Conservation (phyloP, 192 early-diverging fungal species). For the Allomyces macrogynus region DNA sequence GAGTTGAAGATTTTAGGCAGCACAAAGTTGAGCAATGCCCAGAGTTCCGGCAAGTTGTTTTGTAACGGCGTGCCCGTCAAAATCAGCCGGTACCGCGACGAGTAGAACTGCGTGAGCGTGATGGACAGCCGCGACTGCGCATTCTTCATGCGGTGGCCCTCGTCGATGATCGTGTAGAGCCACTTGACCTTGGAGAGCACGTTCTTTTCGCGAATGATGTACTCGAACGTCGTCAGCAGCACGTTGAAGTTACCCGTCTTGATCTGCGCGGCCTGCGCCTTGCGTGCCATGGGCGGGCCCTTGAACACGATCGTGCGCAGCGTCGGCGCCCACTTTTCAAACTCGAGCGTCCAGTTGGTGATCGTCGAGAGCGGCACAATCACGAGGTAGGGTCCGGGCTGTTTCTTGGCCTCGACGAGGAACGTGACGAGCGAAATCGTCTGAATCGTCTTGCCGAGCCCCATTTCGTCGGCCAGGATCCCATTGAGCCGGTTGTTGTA, state of each 20-base stretch:
- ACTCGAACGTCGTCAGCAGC: conserved; percentile 91
- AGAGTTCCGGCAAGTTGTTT: conserved; percentile 94
- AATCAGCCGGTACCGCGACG: conserved; percentile 76
- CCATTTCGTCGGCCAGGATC: conserved; percentile 95
- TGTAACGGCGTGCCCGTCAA: conserved; percentile 96
- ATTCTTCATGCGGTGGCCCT: conserved; percentile 99
- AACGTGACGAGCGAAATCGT: conserved; percentile 91
- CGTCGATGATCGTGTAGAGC: conserved; percentile 97
- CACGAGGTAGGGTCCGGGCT: conserved; percentile 87
- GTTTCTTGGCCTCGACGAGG: conserved; percentile 82
- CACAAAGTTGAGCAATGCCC: conserved; percentile 91
- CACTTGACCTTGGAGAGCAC: conserved; percentile 80
- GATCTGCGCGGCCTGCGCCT: conserved; percentile 41
- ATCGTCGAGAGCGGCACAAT: conserved; percentile 91
- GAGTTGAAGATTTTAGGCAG: conserved; percentile 91
- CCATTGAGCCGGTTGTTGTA: conserved; percentile 98
- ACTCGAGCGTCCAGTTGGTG: conserved; percentile 92
- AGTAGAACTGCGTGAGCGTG: conserved; percentile 75
- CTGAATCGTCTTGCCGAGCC: conserved; percentile 74
- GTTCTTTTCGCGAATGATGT: conserved; percentile 78
- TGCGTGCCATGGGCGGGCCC: conserved; percentile 55
- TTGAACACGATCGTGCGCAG: conserved; percentile 84
- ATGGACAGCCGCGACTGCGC: conserved; percentile 62
- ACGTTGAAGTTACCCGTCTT: conserved; percentile 72
- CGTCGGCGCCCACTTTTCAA: conserved; percentile 92